These are phyloP conservation scores for Phytophthora chlamydospora DNA, from an alignment of 352 stramenopile genomes.

Conservation along the genomic window DNA sequence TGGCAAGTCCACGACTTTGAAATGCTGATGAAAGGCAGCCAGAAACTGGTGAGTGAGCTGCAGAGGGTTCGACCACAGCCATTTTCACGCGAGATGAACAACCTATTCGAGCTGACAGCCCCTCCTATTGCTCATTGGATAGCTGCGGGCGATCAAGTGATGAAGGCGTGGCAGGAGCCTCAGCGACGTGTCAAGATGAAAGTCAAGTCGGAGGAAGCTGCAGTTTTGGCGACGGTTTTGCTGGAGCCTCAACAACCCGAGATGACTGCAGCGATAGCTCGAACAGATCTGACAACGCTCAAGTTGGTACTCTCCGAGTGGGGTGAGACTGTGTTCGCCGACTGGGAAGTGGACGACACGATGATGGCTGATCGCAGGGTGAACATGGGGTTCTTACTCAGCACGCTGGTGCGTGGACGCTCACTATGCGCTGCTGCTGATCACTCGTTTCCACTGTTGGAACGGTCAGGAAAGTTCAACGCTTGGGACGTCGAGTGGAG, in stretches of 20 bases:
- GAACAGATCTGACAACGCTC: neutral
- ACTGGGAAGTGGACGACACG: too few relatives aligned
- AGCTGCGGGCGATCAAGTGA: neutral
- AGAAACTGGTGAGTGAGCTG: slow-evolving; percentile 2
- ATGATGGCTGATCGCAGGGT: neutral
- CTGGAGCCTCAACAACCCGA: neutral
- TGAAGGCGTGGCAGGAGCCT: neutral
- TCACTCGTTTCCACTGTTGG: neutral
- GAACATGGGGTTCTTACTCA: neutral
- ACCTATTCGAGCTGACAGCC: neutral
- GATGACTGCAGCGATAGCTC: neutral
- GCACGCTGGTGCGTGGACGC: neutral
- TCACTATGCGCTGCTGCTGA: too few relatives aligned
- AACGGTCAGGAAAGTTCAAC: neutral
- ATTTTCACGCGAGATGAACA: neutral
- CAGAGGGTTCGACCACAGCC: slow-evolving; percentile 1
- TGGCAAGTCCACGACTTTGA: neutral
- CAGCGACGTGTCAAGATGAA: neutral
- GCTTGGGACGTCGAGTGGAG: neutral
- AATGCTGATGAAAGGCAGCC: neutral
- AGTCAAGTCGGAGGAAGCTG: neutral
- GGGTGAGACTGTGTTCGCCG: neutral
- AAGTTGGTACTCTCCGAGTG: neutral
- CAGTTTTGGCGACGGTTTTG: too few relatives aligned
- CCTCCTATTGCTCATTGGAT: neutral